Evolutionary conservation across 2,329 filamentous ascomycete species (phyloP), one percentile per base, ranked within the genome.

Genomic region (Pezicula neosporulosa): DNA sequence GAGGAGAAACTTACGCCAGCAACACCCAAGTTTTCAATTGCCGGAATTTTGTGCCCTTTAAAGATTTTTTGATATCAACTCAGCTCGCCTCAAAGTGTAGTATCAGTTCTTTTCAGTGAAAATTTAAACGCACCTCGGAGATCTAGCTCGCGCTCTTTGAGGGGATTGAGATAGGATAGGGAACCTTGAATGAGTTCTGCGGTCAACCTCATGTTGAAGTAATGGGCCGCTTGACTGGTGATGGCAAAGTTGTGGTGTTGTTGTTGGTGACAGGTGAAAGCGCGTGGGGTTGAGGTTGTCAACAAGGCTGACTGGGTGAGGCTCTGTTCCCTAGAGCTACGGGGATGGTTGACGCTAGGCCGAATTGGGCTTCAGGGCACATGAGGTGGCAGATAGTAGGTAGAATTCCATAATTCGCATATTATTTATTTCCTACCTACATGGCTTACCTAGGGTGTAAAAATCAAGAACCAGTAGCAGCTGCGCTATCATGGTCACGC

Each of bases 121-220:
- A 42, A 44, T 27, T 28, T n/a, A 58, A 63, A 83, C 91, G 85
- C 89, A 97, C 94, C 94, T 96, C 94, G 86, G 66, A 99, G 90
- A 80, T 97, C 92, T 72, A 99, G 85, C 83, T 99, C 94, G 73
- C 94, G 90, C 82, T 99, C 94, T 77, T 94, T 96, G 72, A 99
- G 83, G 70, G 93, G 92, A 76, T 97, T 99, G 75, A 97, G 88
- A 81, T 97, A 99, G 71, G 93, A 97, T 63, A 96, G 87, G 69
- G 94, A 96, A 72, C 84, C 86, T 73, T 90, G 84, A 76, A 99
- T 95, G 67, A 97, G 85, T 72, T 97, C 94, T 63, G 90, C 86
- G 58, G 93, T 97, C 76, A 99, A 85, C 80, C 93, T 87, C 94
- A 99, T 97, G 8, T 21, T 62, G 52, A 21, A 54, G 52, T 33